A percentile compares a stretch with the other conserved stretches of the same genome.
Conservation (phyloP, 2,329 filamentous ascomycete species). For the Fusarium transvaalense region DNA sequence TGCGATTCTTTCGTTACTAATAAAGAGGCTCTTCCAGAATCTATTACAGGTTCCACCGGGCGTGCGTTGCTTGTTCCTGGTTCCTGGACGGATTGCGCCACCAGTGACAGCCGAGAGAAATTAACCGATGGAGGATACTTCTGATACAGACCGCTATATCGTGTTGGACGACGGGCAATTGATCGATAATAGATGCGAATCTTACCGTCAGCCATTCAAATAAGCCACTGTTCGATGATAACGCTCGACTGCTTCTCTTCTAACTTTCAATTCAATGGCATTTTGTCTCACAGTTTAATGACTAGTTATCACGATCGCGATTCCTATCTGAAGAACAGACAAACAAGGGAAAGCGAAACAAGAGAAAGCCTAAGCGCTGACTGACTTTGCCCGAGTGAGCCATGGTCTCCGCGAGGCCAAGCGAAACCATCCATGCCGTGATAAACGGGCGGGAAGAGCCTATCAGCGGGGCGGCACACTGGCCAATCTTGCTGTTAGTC, state of each 20-base stretch:
- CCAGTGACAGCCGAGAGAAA: not conserved
- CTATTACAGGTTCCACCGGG: conserved; percentile 11
- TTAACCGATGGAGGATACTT: conserved; percentile 7
- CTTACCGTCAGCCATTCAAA: conserved; percentile 17
- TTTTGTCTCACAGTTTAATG: conserved; percentile 2
- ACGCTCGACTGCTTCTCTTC: not conserved
- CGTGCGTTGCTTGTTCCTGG: conserved; percentile 39
- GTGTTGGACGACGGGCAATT: conserved; percentile 2
- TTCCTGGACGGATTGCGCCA: conserved; percentile 40
- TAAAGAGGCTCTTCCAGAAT: conserved; percentile 27
- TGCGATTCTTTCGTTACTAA: not conserved
- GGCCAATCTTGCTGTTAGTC: conserved; percentile 31
- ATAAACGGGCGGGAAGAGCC: conserved; percentile 41
- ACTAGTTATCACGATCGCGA: conserved; percentile 11
- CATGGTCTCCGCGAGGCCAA: conserved; percentile 25
- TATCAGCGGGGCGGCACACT: conserved; percentile 43
- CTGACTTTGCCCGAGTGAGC: conserved; percentile 21
- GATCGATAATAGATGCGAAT: conserved; percentile 2
- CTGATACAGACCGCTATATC: conserved; percentile 35
- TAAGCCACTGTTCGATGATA: not conserved
- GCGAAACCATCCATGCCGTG: conserved; percentile 16
- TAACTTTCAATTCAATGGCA: conserved; percentile 2
- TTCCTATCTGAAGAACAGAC: conserved; percentile 19
- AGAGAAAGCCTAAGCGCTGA: conserved; percentile 32
- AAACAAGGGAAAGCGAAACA: conserved; percentile 13